Evolutionary conservation across 495 filamentous ascomycete species (phyloP).

Genomic region (Aspergillus homomorphus): DNA sequence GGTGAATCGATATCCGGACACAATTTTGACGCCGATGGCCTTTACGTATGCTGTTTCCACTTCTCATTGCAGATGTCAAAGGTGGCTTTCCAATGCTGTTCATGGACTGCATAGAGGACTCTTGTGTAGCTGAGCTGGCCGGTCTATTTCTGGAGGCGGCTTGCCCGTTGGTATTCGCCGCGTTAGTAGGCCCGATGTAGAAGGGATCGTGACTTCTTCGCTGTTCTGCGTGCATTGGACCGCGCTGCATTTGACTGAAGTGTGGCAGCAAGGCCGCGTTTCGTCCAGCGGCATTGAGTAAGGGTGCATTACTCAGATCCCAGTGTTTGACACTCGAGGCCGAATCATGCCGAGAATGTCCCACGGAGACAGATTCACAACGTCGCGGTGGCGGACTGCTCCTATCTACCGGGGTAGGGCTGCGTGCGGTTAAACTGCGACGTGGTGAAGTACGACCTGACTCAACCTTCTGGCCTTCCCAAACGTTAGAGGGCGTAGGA

Average conservation of each 20-base stretch:
- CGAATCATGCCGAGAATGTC: conserved; percentile 20
- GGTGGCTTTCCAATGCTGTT: conserved; percentile 23
- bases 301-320: conserved; percentile 14
- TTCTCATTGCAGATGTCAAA: conserved; percentile 39
- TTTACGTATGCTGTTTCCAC: conserved; percentile 36
- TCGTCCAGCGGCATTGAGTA: conserved; percentile 13
- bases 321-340: conserved; percentile 7
- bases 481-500: conserved; percentile 24
- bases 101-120: conserved; percentile 24
- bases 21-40: conserved; percentile 48
- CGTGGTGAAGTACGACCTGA: conserved; percentile 33
- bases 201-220: conserved; percentile 32
- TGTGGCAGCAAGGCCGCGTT: conserved; percentile 27
- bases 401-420: conserved; percentile 27
- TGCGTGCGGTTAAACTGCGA: conserved; percentile 39
- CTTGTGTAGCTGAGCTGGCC: conserved; percentile 17
- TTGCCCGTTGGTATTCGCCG: neutral
- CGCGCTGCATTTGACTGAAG: conserved; percentile 29
- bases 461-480: conserved; percentile 25
- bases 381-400: conserved; percentile 30
- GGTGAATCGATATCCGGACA: conserved; percentile 49
- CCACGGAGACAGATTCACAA: conserved; percentile 37
- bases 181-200: conserved; percentile 18
- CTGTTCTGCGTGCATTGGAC: conserved; percentile 25
- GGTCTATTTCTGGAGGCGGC: conserved; percentile 7